Conservation (phyloP, 306 rosid species). For the Mimosa bimucronata region DNA sequence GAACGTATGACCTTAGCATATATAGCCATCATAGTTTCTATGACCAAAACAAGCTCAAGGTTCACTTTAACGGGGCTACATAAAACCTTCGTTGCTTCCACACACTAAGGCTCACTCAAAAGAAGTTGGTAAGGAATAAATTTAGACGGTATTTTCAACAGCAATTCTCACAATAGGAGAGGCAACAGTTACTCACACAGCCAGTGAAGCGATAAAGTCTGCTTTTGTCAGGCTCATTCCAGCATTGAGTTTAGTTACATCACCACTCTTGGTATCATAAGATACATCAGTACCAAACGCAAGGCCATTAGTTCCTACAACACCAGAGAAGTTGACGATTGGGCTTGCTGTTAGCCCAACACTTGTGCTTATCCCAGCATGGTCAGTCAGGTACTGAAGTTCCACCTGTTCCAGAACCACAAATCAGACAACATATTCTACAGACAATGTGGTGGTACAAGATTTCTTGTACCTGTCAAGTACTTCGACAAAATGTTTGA, state of each 20-base stretch:
- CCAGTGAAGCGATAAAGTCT: conserved; percentile 77
- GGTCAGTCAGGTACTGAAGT: conserved; percentile 85
- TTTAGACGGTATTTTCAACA: conserved; percentile 2
- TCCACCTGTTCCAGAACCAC: conserved; percentile 68
- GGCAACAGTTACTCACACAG: conserved; percentile 61
- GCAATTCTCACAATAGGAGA: not conserved
- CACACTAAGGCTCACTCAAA: not conserved
- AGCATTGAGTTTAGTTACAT: conserved; percentile 71
- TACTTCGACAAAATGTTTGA: conserved; percentile 5
- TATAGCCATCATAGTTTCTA: not conserved
- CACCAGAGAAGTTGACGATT: conserved; percentile 81
- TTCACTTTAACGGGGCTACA: not conserved
- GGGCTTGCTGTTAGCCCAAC: conserved; percentile 95
- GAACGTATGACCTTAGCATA: not conserved
- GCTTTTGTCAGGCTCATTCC: conserved; percentile 69
- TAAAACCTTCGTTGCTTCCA: not conserved
- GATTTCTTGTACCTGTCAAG: not conserved
- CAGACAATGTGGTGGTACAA: not conserved
- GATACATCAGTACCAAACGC: conserved; percentile 87
- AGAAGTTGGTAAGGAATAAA: conserved; percentile 12
- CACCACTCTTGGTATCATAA: conserved; percentile 72
- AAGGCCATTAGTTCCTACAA: conserved; percentile 65
- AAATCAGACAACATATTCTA: conserved; percentile 3
- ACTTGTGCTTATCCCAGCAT: conserved; percentile 82
- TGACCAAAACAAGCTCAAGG: not conserved